Evolutionary conservation across 345 rosid species (phyloP).

Genomic region (Psidium guajava): DNA sequence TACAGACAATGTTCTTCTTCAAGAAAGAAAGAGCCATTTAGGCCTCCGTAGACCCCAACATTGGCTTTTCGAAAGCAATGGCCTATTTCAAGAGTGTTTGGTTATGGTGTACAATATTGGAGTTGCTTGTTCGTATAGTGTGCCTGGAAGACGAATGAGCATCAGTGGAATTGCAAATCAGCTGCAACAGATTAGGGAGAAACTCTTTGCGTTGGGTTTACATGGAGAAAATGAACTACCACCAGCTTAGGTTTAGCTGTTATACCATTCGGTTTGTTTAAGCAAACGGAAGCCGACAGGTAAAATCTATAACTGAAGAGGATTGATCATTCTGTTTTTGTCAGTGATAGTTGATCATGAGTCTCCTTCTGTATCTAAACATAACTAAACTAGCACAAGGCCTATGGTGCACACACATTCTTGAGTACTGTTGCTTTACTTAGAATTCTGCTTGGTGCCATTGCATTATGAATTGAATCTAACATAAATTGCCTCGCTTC

Average conservation of each 20-base stretch:
- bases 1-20: background rate
- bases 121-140: background rate
- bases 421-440: no score
- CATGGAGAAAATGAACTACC: background rate
- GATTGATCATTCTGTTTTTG: background rate
- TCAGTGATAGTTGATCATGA: background rate
- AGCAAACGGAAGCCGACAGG: background rate
- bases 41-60: background rate
- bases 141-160: background rate
- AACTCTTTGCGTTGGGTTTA: background rate
- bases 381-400: background rate
- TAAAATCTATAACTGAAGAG: background rate
- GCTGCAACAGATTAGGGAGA: background rate
- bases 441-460: no score
- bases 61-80: background rate
- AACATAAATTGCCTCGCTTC: no score
- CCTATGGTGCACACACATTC: background rate
- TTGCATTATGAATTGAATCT: no score
- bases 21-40: background rate
- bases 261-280: background rate
- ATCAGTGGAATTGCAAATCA: background rate
- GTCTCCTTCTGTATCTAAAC: background rate
- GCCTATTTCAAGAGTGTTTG: background rate
- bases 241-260: background rate
- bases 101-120: background rate